These are phyloP conservation scores for Geotrichum cucujoidarum DNA, from an alignment of 1,139 yeast genomes.

Conservation along the genomic window DNA sequence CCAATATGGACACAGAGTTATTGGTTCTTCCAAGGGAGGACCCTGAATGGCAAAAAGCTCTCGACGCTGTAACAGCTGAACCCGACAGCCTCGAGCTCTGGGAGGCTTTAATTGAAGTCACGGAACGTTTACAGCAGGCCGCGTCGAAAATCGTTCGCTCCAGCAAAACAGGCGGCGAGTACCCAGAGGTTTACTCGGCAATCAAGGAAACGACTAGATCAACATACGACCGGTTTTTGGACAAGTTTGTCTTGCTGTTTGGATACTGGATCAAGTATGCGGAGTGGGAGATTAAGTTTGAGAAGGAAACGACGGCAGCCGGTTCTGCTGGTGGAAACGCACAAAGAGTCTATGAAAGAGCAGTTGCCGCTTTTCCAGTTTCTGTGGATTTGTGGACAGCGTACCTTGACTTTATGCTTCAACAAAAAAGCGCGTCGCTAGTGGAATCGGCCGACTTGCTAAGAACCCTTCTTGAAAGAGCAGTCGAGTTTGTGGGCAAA, in stretches of 20 bases:
- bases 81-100: slow-evolving; percentile 49
- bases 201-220: slow-evolving; percentile 38
- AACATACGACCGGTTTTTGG: slow-evolving; percentile 57
- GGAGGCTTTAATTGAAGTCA: slow-evolving; percentile 44
- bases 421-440: slow-evolving; percentile 33
- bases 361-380: slow-evolving; percentile 47
- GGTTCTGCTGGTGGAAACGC: not conserved
- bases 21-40: slow-evolving; percentile 18
- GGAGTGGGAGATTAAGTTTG: slow-evolving; percentile 52
- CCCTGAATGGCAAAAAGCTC: slow-evolving; percentile 24
- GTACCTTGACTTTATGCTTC: slow-evolving; percentile 53
- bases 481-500: slow-evolving; percentile 58
- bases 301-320: slow-evolving; percentile 47
- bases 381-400: slow-evolving; percentile 71
- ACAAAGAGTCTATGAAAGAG: slow-evolving; percentile 46
- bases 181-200: slow-evolving; percentile 43
- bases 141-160: slow-evolving; percentile 12
- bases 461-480: slow-evolving; percentile 51
- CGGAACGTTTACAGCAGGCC: slow-evolving; percentile 31
- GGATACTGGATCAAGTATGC: slow-evolving; percentile 83
- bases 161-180: slow-evolving; percentile 3
- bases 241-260: slow-evolving; percentile 61
- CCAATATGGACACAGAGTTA: slow-evolving; percentile 15
- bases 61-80: slow-evolving; percentile 24
- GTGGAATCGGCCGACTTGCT: slow-evolving; percentile 2